Conservation (phyloP, 2,329 filamentous ascomycete genomes). For the Epichloe elymi region DNA sequence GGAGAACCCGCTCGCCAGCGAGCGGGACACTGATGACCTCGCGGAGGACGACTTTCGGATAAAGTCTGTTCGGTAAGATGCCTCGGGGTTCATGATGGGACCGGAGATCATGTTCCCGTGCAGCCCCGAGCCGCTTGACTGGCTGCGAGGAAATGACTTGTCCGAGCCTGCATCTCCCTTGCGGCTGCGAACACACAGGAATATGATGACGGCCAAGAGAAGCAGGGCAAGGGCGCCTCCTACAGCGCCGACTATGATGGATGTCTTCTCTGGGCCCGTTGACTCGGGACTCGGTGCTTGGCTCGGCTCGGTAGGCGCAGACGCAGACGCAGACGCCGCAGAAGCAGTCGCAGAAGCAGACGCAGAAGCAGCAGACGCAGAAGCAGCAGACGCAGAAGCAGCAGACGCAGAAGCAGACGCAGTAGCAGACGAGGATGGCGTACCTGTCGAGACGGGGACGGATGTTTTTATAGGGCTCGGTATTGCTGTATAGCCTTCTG, state of each 20-base stretch:
- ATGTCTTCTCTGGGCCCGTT: constrained; percentile 21
- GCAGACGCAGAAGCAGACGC: constrained; percentile 2
- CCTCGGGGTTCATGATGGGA: constrained; percentile 31
- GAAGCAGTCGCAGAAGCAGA: constrained; percentile 1
- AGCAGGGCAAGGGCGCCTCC: constrained; percentile 31
- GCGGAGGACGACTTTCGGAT: constrained; percentile 25
- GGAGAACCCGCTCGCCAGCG: background rate
- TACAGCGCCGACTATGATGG: constrained; percentile 34
- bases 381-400: background rate
- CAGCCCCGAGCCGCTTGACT: constrained; percentile 9
- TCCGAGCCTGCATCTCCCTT: constrained; percentile 5
- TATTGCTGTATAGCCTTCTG: constrained; percentile 15
- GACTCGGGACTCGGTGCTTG: constrained; percentile 3
- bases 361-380: constrained; percentile 3
- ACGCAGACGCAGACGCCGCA: background rate
- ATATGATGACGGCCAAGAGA: constrained; percentile 24
- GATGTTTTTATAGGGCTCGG: constrained; percentile 11
- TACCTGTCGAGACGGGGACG: constrained; percentile 5
- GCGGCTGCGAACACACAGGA: constrained; percentile 25
- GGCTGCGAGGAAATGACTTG: constrained; percentile 11
- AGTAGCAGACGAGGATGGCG: background rate
- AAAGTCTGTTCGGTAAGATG: constrained; percentile 38
- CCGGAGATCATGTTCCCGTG: constrained; percentile 40
- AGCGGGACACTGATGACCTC: constrained; percentile 7
- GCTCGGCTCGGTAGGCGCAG: constrained; percentile 6